Evolutionary conservation across 2,329 filamentous ascomycete genomes (phyloP), one percentile per base, ranked within the genome.

Genomic region (Cryphonectria parasitica): DNA sequence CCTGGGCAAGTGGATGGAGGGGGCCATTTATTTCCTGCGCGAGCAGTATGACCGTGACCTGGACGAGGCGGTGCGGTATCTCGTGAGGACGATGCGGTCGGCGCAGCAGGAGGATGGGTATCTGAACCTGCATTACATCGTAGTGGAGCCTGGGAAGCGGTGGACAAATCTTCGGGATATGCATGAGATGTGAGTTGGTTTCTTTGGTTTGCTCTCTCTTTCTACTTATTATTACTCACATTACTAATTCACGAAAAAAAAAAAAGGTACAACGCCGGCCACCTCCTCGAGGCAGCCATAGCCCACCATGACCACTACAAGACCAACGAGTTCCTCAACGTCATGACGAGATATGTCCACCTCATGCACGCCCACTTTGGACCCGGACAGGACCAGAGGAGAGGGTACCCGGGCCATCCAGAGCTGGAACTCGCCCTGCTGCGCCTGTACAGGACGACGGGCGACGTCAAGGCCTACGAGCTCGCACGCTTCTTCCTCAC

Each of bases 51-150:
- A 87, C 69, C 75, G 77, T 0, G 81, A 85, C 60, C 78, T 89
- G 67, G 83, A 86, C 68, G 77, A 77, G 1, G 86, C 87, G 0
- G 81, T 90, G 0, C 77, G 83, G 41, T 86, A 90, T 69, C 76
- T 90, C n/a, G 87, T 88, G 0, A 79, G 82, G 0, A 89, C 88
- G 84, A 89, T 90, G 15, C 75, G 83, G 10, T 77, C 75, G 1
- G 88, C 89, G 0, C 88, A 90, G 78, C 84, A 87, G 67, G 77
- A 80, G 1, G 89, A 91, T 75, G 89, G 89, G 0, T 91, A 91
- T 75, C 75, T 91, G 31, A 90, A 90, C 74, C 85, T 89, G 8
- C 88, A 90, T 75, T 90, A 86, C 72, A 89, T 86, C 0, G 85
- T 90, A 0, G 85, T 89, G 1, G 86, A 87, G 60, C 87, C 86